Conservation (phyloP, 2,329 filamentous ascomycete genomes). For the Keithomyces neogunnii region DNA sequence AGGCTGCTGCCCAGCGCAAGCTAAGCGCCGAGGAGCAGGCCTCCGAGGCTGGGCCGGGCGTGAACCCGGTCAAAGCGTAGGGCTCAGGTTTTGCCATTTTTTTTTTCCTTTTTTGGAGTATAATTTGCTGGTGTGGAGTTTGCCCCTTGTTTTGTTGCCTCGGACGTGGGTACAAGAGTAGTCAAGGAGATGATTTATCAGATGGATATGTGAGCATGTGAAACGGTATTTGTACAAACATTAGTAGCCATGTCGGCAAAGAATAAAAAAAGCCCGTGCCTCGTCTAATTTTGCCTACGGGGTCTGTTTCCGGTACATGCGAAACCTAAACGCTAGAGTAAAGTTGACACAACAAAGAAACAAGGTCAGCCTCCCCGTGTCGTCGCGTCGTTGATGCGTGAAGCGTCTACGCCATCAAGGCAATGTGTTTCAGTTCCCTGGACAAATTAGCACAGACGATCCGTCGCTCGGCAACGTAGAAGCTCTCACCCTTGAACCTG, state of each 20-base stretch:
- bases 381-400: neutral
- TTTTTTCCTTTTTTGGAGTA: neutral
- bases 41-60: constrained; percentile 7
- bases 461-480: neutral
- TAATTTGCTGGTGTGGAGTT: neutral
- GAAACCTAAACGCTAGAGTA: too few relatives aligned
- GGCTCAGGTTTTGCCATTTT: neutral
- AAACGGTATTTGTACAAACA: too few relatives aligned
- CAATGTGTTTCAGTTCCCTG: constrained; percentile 45
- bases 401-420: constrained; percentile 35
- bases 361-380: neutral
- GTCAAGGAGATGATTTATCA: too few relatives aligned
- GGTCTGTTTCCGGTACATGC: too few relatives aligned
- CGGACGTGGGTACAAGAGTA: neutral
- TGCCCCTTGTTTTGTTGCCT: neutral
- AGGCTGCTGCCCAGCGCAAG: constrained; percentile 8
- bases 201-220: too few relatives aligned
- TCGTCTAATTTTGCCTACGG: too few relatives aligned
- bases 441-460: neutral
- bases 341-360: too few relatives aligned
- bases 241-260: too few relatives aligned
- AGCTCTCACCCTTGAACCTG: constrained; percentile 46
- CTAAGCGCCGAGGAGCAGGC: constrained; percentile 11
- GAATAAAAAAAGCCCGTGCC: too few relatives aligned
- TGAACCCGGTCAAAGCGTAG: neutral